Evolutionary conservation across 768 basidiomycete species (phyloP).

Genomic region (Russula virescens): DNA sequence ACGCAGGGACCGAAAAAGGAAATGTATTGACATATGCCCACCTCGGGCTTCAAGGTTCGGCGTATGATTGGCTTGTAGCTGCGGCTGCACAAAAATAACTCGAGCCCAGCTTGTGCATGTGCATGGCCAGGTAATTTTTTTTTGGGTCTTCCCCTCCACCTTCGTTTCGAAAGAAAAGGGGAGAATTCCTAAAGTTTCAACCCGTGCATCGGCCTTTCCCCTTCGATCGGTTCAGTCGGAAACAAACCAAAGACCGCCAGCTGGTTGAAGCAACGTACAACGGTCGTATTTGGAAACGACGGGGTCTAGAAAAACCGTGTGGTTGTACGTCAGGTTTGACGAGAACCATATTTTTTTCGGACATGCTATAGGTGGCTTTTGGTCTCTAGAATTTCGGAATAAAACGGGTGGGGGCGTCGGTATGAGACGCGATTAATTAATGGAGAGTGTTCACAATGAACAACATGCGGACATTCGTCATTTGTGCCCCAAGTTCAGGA

Average conservation of each 20-base stretch:
- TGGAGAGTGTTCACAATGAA: too few species aligned
- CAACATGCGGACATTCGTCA: conserved; percentile 23
- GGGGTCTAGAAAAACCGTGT: conserved; percentile 39
- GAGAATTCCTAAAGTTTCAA: conserved; percentile 1
- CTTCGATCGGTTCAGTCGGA: conserved; percentile 10
- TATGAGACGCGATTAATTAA: conserved; percentile 36
- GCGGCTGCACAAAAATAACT: conserved; percentile 53
- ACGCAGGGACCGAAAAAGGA: conserved; percentile 49
- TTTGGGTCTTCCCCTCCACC: too few species aligned
- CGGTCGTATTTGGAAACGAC: conserved; percentile 45
- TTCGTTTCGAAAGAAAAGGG: not conserved
- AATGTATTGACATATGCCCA: conserved; percentile 50
- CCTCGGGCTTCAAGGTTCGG: conserved; percentile 56
- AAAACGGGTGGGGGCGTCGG: too few species aligned
- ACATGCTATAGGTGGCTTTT: conserved; percentile 26
- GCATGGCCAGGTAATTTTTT: conserved; percentile 59
- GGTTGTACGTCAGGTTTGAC: conserved; percentile 57
- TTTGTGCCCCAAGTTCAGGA: conserved; percentile 37
- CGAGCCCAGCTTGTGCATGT: conserved; percentile 45
- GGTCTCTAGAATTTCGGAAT: conserved; percentile 45
- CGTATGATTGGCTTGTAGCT: conserved; percentile 59
- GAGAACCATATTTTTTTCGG: conserved; percentile 45
- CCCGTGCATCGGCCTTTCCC: not conserved
- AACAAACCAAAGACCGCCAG: conserved; percentile 42
- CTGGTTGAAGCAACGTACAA: conserved; percentile 39